Evolutionary conservation across 192 early-diverging fungal genomes (phyloP), one percentile per base, ranked within the genome.

Genomic region (Backusella macrospora): DNA sequence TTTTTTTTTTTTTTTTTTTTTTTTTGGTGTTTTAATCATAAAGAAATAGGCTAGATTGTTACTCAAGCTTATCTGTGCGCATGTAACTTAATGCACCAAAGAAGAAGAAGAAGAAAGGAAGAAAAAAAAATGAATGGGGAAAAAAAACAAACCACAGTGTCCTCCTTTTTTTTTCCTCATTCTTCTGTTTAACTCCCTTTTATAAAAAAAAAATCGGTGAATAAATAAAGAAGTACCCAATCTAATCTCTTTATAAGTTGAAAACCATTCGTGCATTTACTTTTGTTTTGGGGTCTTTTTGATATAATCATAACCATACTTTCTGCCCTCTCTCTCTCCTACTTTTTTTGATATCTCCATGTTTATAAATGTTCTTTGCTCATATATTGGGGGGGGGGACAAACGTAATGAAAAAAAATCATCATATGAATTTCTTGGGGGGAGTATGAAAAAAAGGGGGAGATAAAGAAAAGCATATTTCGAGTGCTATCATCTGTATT

Each of bases 31-130:
- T n/a, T n/a, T n/a, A n/a, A n/a, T n/a, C n/a, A n/a, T n/a, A n/a
- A n/a, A n/a, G n/a, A 59, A 59, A 59, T 59, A 59, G 26, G 52
- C 52, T 59, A 23, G 10, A 59, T 3, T 59, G 52, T 59, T 59
- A 59, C 52, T 59, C 52, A 59, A 59, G 52, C 52, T 59, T 59
- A 59, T 59, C 52, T 59, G 52, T 59, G 52, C 52, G 52, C 52
- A 59, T 59, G 26, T 12, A 46, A 14, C 9, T 13, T 13, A 21
- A 26, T 12, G 3, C 0, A 34, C 29, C 1, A 34, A 34, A 34
- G 29, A 34, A 34, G 29, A 34, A 34, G 29, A 34, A 34, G 29
- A 34, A 34, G 29, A 34, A 34, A 34, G 2, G 29, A 34, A 34
- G 29, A 34, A 34, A 2, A 34, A 34, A 59, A 59, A 59, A 59